phyloP scores from a whole-genome alignment of 202 grass and related monocot genomes.

The Sporobolus alterniflorus region DNA sequence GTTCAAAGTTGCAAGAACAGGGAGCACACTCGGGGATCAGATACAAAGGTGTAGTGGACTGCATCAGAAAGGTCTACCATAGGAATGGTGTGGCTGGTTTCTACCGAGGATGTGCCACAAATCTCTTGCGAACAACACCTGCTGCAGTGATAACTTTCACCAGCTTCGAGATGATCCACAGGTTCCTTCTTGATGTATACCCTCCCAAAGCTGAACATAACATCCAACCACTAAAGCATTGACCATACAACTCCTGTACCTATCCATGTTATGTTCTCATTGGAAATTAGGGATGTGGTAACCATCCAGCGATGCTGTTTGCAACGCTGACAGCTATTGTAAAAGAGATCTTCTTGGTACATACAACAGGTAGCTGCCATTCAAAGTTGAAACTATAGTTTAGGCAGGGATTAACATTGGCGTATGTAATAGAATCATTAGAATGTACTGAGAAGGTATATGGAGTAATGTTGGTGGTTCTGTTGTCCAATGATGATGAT shows the following conservation, averaged over 20 bases:
- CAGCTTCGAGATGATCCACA: conserved; percentile 98
- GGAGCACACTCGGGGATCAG: conserved; percentile 56
- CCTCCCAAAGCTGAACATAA: conserved; percentile 61
- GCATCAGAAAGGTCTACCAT: conserved; percentile 77
- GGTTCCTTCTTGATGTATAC: conserved; percentile 64
- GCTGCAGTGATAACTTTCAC: conserved; percentile 99
- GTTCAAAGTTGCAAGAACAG: conserved; percentile 92
- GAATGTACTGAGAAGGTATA: conserved; percentile 46
- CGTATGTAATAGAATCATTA: conserved; percentile 49
- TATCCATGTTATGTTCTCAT: conserved; percentile 40
- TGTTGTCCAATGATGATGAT: conserved; percentile 35
- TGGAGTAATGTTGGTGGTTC: conserved; percentile 10
- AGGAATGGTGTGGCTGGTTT: conserved; percentile 82
- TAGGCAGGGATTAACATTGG: conserved; percentile 48
- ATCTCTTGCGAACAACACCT: conserved; percentile 90
- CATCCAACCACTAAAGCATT: conserved; percentile 66
- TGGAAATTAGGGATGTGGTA: conserved; percentile 31
- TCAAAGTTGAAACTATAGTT: conserved; percentile 46
- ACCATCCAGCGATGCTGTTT: conserved; percentile 28
- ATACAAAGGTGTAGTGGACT: conserved; percentile 86
- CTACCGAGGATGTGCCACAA: conserved; percentile 90
- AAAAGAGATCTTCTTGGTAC: conserved; percentile 40
- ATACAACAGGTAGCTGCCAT: conserved; percentile 44
- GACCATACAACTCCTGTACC: conserved; percentile 30
- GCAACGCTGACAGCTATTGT: conserved; percentile 6